Evolutionary conservation across 2,329 filamentous ascomycete species (phyloP).

Genomic region (Verticillium dahliae): DNA sequence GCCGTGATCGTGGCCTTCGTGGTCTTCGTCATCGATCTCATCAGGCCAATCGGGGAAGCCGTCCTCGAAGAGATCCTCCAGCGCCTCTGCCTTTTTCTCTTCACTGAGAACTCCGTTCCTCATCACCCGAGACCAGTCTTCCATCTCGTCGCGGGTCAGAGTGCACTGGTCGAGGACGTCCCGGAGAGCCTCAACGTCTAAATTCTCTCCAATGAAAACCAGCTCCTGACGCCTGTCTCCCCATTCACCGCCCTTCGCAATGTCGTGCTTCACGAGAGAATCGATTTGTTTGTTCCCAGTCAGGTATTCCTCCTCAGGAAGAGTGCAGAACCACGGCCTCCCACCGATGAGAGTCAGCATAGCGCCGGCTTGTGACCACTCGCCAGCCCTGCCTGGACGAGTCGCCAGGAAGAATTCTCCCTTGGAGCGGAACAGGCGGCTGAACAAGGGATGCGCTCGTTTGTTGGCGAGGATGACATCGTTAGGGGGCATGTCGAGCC

Average conservation of each 20-base stretch:
- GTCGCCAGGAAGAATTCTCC: constrained; percentile 56
- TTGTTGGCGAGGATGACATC: constrained; percentile 47
- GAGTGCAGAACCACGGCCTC: constrained; percentile 51
- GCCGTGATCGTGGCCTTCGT: constrained; percentile 20
- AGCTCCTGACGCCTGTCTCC: constrained; percentile 66
- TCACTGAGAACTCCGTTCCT: constrained; percentile 24
- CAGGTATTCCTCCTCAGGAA: constrained; percentile 42
- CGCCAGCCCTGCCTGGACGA: constrained; percentile 44
- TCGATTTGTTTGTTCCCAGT: constrained; percentile 42
- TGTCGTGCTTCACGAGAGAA: constrained; percentile 40
- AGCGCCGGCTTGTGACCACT: constrained; percentile 59
- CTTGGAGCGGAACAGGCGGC: constrained; percentile 55
- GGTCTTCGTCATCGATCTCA: constrained; percentile 29
- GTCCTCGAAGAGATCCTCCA: constrained; percentile 50
- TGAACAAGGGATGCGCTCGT: constrained; percentile 43
- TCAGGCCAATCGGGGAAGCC: constrained; percentile 50
- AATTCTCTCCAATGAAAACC: constrained; percentile 65
- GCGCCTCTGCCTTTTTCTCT: constrained; percentile 34
- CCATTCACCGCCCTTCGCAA: constrained; percentile 52
- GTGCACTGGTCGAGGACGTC: constrained; percentile 53
- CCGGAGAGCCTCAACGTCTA: constrained; percentile 46
- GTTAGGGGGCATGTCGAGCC: constrained; percentile 27
- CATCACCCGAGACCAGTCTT: constrained; percentile 47
- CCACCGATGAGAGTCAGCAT: constrained; percentile 56
- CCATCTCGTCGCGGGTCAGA: constrained; percentile 52